Evolutionary conservation across 2,329 filamentous ascomycete species (phyloP), one percentile per base, ranked within the genome.

Genomic region (Diplodia sapinea): DNA sequence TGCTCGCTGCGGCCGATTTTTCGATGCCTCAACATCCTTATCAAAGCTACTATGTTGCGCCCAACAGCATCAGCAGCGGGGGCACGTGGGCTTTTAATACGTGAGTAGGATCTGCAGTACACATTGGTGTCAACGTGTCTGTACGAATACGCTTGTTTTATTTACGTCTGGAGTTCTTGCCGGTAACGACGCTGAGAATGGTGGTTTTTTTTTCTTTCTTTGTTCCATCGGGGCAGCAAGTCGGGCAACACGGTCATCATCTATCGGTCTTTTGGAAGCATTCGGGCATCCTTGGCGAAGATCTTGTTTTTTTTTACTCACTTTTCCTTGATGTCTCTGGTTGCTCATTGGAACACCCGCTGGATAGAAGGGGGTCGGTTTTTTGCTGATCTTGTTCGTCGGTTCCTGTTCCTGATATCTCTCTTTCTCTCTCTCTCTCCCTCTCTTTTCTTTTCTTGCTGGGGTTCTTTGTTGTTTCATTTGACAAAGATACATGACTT

Each of bases 1-100:
- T 94, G 49, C 85, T 89, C 71, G 87, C 86, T 29, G 84, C 84
- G 29, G 91, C 91, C 1, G 91, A 95, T 74, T 95, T 95, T 76
- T 89, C 84, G 29, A 83, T 90, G 72, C 89, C 91, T 4, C 89
- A 92, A 70, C 91, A 94, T 78, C 92, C 93, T 1, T 96, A 95
- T 74, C 89, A 92, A 74, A 88, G 89, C 62, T 89, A 89, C 79
- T 96, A 94, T 73, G 89, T 93, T 70, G 89, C 91, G 43, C 91
- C 91, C 1, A 90, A 86, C 71, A 83, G 80, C 69, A 73, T 75
- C 55, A 61, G 54, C 20, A 52, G 54, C 47, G 54, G 54, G 29
- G 50, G 50, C 7, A 55, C 26, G 11, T 66, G 63, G 63, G 63
- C 63, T 29, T 66, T 66, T 36, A 57, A 66, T 49, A 56, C 63